Base-by-base conservation (phyloP, 257 asterid genomes). In the Phtheirospermum japonicum region DNA sequence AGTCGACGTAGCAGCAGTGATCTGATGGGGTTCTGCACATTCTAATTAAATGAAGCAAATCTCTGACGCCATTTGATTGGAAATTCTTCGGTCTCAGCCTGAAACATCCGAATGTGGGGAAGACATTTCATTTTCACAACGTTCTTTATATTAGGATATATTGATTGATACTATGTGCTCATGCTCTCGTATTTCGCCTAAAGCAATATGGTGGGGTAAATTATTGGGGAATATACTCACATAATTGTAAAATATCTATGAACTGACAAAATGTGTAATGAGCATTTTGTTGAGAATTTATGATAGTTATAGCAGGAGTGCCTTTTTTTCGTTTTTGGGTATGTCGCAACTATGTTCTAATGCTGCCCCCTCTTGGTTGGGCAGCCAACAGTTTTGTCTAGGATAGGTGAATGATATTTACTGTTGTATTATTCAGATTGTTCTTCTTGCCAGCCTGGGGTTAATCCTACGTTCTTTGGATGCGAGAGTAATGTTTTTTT, bases 41-140 rank as follows among this genome's bases (percentile, higher is more conserved):
- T 78, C 37, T 73, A 71, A 56, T 54, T 48, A 34, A 54, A 64
- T 33, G 61, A 67, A 75, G 80, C 72, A 63, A 64, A 75, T 36
- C 57, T 13, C n/a, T n/a, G 45, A 56, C 37, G 49, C 19, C 46
- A 19, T 59, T 72, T 37, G 57, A 62, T 16, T 55, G 18, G 26
- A 19, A 28, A 33, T 52, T 59, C 37, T 45, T 14, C 26, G 4
- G 53, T 14, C 4, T 46, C 52, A 7, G 18, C 20, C 23, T n/a
- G 7, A 14, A 43, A 7, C 53, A 57, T 39, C 46, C 8, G 46
- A 39, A 42, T 42, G 18, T 16, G 14, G 11, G 18, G 18, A 42
- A 42, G 49, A n/a, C 49, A 42, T 36, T 42, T 42, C 2, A 12
- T 11, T 11, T 42, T 42, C 5, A 23, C 28, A 23, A 23, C 3